Evolutionary conservation across 2,329 filamentous ascomycete genomes (phyloP).

Genomic region (Anthostomella pinea): DNA sequence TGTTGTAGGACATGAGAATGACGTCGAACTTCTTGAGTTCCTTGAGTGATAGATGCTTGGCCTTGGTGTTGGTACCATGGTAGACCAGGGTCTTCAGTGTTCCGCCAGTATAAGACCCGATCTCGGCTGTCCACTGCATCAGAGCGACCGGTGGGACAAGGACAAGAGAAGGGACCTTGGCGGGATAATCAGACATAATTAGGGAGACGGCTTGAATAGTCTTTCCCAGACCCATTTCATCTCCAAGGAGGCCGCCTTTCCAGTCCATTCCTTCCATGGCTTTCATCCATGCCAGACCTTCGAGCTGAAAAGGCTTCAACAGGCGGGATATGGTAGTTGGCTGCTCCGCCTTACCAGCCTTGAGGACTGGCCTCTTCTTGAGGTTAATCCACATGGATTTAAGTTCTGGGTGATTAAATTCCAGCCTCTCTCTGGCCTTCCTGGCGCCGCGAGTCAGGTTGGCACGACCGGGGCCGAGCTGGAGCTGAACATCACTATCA

Average conservation of each 20-base stretch:
- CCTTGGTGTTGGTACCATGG: constrained; percentile 81
- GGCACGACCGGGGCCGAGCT: constrained; percentile 6
- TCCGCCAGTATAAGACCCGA: constrained; percentile 77
- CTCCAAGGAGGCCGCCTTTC: constrained; percentile 86
- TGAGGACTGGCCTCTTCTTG: constrained; percentile 64
- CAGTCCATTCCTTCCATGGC: constrained; percentile 83
- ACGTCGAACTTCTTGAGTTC: constrained; percentile 84
- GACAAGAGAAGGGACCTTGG: constrained; percentile 77
- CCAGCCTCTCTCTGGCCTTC: constrained; percentile 64
- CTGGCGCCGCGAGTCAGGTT: constrained; percentile 22
- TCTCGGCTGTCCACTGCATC: constrained; percentile 91
- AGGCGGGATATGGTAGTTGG: constrained; percentile 76
- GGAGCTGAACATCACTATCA: constrained; percentile 12
- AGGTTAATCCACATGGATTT: constrained; percentile 82
- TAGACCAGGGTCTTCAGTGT: constrained; percentile 87
- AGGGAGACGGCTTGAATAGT: constrained; percentile 97
- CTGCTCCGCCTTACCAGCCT: constrained; percentile 61
- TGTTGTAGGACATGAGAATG: constrained; percentile 95
- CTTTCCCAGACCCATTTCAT: constrained; percentile 99
- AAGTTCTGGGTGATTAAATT: constrained; percentile 73
- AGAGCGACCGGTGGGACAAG: constrained; percentile 89
- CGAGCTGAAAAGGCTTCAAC: constrained; percentile 89
- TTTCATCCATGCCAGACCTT: constrained; percentile 92
- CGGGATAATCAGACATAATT: constrained; percentile 96
- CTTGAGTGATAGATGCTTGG: constrained; percentile 71